These are phyloP conservation scores for Fusarium sp. DNA, from an alignment of 2,329 filamentous ascomycete species.

Conservation along the genomic window DNA sequence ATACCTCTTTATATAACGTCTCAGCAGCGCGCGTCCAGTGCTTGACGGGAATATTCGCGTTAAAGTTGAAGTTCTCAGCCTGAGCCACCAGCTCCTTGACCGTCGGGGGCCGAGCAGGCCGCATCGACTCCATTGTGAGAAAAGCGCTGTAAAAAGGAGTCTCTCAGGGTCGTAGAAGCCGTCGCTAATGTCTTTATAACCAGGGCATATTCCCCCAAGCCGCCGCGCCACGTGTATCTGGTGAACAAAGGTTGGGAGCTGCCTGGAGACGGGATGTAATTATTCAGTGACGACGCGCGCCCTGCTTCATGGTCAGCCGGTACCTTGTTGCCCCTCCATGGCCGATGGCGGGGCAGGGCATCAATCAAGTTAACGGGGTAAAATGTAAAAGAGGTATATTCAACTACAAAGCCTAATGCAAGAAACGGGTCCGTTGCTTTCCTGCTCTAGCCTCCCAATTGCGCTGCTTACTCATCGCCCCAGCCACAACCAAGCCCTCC, in stretches of 20 bases:
- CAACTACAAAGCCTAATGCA: neutral
- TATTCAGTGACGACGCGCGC: constrained; percentile 37
- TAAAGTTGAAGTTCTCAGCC: constrained; percentile 86
- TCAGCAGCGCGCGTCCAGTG: constrained; percentile 86
- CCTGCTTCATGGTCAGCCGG: constrained; percentile 1
- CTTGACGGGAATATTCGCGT: constrained; percentile 78
- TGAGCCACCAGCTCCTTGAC: constrained; percentile 81
- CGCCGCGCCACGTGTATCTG: constrained; percentile 18
- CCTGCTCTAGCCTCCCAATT: neutral
- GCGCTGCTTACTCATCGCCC: neutral
- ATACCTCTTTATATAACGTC: constrained; percentile 83
- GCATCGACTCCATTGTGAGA: constrained; percentile 48
- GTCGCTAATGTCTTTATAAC: constrained; percentile 22
- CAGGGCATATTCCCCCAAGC: constrained; percentile 21
- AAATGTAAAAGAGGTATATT: constrained; percentile 9
- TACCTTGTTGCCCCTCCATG: constrained; percentile 42
- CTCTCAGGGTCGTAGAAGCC: constrained; percentile 20
- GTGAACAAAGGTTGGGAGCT: constrained; percentile 20
- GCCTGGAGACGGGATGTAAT: constrained; percentile 33
- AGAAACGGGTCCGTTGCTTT: neutral
- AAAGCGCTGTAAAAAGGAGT: constrained; percentile 6
- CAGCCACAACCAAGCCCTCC: constrained; percentile 1
- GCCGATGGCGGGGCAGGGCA: constrained; percentile 30
- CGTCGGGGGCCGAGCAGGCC: constrained; percentile 68
- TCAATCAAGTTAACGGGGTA: constrained; percentile 13